Evolutionary conservation across 2,329 filamentous ascomycete genomes (phyloP), one percentile per base, ranked within the genome.

Genomic region (Aspergillus puulaauensis): DNA sequence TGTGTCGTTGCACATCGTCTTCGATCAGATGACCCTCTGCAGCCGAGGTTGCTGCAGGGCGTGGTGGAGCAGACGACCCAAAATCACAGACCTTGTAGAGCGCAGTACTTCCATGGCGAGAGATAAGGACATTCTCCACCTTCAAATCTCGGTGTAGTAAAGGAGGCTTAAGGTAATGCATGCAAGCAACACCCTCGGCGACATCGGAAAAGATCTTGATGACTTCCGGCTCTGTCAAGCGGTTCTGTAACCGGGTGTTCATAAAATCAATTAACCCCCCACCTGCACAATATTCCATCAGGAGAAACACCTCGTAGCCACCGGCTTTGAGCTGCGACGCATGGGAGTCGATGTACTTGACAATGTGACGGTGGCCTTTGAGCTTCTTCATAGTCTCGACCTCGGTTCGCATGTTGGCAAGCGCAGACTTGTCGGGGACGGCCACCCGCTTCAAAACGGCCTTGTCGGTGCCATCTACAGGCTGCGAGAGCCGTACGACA

Each of bases 351-450:
- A 98, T 93, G 78, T 99, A 99, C 58, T 90, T 97, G 68, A 99
- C 95, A 71, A 99, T 98, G 68, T 95, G 89, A 62, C 88, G 87
- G 82, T 98, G 95, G 57, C 95, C 95, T 81, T 96, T 96, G 68
- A 99, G 83, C 77, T 95, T 93, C 86, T 99, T 99, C 95, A 99
- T 99, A 14, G 95, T 99, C 80, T 99, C 95, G 67, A 99, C 95
- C 82, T 99, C 95, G 65, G 88, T 98, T 75, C 95, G 88, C 95
- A 99, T 98, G 75, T 90, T 93, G 62, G 91, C 90, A 77, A 99
- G 82, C 58, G 93, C 86, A 64, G 96, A 90, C 82, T 96, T 97
- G 77, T 99, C 95, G 33, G 95, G 92, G 52, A 98, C 95, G 37
- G 95, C 95, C 58, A 99, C 95, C 71, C 95, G 84, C 82, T 99